Conservation (phyloP, 352 stramenopile species). For the Aphanomyces stellatus region DNA sequence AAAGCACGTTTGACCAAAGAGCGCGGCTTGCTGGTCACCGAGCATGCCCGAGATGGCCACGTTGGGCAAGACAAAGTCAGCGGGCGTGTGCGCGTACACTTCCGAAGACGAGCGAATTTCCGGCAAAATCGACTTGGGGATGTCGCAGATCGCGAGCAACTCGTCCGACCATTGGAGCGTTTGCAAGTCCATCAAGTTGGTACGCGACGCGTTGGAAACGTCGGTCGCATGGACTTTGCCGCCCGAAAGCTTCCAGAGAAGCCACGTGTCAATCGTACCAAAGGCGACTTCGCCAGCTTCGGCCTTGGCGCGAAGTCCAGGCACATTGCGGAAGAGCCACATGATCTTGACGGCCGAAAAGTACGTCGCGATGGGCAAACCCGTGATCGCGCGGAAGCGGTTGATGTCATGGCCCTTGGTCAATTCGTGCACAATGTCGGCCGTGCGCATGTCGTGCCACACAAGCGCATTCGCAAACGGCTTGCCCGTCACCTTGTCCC, state of each 20-base stretch:
- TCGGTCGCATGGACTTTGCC: conserved; percentile 92
- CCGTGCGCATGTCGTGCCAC: conserved; percentile 96
- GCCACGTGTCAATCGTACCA: conserved; percentile 98
- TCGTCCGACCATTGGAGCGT: conserved; percentile 88
- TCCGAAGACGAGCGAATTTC: conserved; percentile 88
- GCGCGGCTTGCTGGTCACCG: conserved; percentile 94
- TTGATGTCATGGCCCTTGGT: conserved; percentile 58
- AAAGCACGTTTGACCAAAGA: conserved; percentile 98
- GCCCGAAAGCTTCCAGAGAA: conserved; percentile 92
- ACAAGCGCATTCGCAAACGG: conserved; percentile 98
- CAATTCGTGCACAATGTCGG: conserved; percentile 78
- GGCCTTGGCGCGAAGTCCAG: conserved; percentile 78
- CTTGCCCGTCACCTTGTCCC: conserved; percentile 92
- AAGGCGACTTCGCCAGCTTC: conserved; percentile 87
- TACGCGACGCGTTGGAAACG: conserved; percentile 97
- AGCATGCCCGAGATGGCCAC: conserved; percentile 91
- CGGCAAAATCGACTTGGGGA: conserved; percentile 84
- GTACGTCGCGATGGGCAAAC: conserved; percentile 95
- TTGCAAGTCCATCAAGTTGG: conserved; percentile 90
- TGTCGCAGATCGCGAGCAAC: conserved; percentile 72
- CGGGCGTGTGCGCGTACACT: conserved; percentile 61
- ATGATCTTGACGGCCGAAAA: conserved; percentile 97
- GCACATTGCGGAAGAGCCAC: conserved; percentile 95
- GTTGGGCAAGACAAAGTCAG: conserved; percentile 57
- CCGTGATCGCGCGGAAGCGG: conserved; percentile 80